Percentiles rank a stretch among this genome's conserved stretches.
These are phyloP conservation scores for Pyrus bretschneideri DNA, from an alignment of 306 rosid species.

Conservation along the genomic window DNA sequence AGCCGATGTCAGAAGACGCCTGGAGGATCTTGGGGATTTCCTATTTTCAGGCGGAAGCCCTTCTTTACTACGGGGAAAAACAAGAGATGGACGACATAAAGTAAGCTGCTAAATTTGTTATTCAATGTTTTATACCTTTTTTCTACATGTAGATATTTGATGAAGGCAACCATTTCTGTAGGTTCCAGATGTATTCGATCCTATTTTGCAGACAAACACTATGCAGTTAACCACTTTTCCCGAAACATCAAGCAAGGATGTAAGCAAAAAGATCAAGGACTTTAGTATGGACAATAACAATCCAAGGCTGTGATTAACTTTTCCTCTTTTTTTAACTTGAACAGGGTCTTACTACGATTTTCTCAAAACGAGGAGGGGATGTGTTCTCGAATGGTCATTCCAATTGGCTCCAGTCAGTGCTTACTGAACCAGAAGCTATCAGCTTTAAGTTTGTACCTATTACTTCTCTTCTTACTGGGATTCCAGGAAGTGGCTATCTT, in stretches of 20 bases:
- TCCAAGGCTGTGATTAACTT: slow-evolving; percentile 12
- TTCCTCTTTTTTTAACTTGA: slow-evolving; percentile 8
- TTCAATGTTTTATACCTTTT: neutral
- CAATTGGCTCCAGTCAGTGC: slow-evolving; percentile 86
- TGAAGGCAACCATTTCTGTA: slow-evolving; percentile 23
- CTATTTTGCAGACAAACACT: slow-evolving; percentile 77
- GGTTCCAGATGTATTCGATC: slow-evolving; percentile 87
- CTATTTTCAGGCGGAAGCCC: slow-evolving; percentile 90
- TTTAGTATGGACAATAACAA: neutral
- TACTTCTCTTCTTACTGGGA: slow-evolving; percentile 82
- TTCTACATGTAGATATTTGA: neutral
- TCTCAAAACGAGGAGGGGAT: slow-evolving; percentile 89
- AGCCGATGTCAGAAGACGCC: slow-evolving; percentile 66
- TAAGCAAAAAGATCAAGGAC: slow-evolving; percentile 39
- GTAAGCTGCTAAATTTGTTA: slow-evolving; percentile 28
- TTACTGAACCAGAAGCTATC: slow-evolving; percentile 73
- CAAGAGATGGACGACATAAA: slow-evolving; percentile 62
- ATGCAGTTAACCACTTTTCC: slow-evolving; percentile 71
- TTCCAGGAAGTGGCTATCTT: slow-evolving; percentile 97
- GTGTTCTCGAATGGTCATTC: slow-evolving; percentile 58
- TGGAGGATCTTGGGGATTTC: slow-evolving; percentile 93
- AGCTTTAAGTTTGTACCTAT: slow-evolving; percentile 81
- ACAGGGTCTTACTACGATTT: slow-evolving; percentile 70
- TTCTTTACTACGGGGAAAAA: slow-evolving; percentile 56
- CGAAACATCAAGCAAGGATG: slow-evolving; percentile 94